Evolutionary conservation across 2,329 filamentous ascomycete species (phyloP), one percentile per base, ranked within the genome.

Genomic region (Microthyrium microscopicum): DNA sequence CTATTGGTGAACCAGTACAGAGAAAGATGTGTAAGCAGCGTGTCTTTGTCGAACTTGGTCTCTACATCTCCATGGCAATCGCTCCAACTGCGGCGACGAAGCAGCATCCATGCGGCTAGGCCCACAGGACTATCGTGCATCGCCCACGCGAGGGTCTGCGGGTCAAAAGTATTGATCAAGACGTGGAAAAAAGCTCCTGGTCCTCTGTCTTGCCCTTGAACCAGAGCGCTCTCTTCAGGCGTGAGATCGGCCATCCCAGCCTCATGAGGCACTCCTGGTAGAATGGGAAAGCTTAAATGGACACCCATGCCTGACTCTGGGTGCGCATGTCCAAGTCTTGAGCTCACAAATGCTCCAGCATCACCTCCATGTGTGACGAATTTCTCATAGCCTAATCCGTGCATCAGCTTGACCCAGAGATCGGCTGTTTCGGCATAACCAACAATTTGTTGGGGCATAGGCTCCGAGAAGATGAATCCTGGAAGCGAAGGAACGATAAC

Each of bases 71-170:
- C n/a, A n/a, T n/a, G n/a, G n/a, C n/a, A n/a, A n/a, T n/a, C n/a
- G n/a, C n/a, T n/a, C n/a, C n/a, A n/a, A n/a, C n/a, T n/a, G n/a
- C n/a, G n/a, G n/a, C n/a, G n/a, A n/a, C n/a, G n/a, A n/a, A n/a
- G n/a, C n/a, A n/a, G n/a, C n/a, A 87, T 73, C 81, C 81, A 89
- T 0, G 77, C 70, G 1, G 87, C 58, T 3, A 83, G 55, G 0
- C 67, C 77, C 0, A 80, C 67, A 0, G 80, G 81, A 5, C 67
- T 74, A 47, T 84, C 78, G 1, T 68, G 62, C 3, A 85, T 59
- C 0, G 62, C 71, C 45, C 80, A 81, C 0, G 73, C 74, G 0
- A 85, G 47, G 0, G 80, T 87, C 33, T 81, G 71, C 0, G 81
- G 80, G n/a, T n/a, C n/a, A n/a, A n/a, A n/a, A n/a, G n/a, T n/a